phyloP scores from a whole-genome alignment of 2,329 filamentous ascomycete species.

The Aureobasidium sp. region DNA sequence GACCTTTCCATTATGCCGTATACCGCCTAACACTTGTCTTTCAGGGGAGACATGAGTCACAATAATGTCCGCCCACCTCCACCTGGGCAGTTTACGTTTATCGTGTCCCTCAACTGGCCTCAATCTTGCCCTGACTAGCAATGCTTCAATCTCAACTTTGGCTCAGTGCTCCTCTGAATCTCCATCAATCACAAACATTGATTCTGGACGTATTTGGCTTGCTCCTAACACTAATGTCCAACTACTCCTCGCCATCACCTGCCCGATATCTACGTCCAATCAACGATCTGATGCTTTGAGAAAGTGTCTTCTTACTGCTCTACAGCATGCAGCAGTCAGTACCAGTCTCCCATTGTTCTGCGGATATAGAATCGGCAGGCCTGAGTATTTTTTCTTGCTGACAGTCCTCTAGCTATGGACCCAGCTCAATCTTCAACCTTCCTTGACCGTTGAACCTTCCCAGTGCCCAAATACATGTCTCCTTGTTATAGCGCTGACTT shows the following conservation, averaged over 20 bases:
- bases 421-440: conserved; percentile 24
- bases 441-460: conserved; percentile 13
- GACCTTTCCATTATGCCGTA: background rate
- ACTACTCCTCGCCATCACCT: background rate
- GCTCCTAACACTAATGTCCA: background rate
- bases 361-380: background rate
- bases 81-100: background rate
- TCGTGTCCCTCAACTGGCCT: background rate
- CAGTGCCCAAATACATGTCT: background rate
- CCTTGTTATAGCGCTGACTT: conserved; percentile 6
- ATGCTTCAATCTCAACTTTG: background rate
- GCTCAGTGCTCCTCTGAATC: background rate
- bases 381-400: background rate
- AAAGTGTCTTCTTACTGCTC: background rate
- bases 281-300: background rate
- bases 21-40: background rate
- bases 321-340: conserved; percentile 4
- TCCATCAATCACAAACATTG: background rate
- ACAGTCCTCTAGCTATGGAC: conserved; percentile 20
- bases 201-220: background rate
- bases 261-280: background rate
- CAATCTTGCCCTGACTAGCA: background rate
- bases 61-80: background rate
- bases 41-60: background rate
- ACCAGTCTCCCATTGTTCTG: background rate